Evolutionary conservation across 345 rosid genomes (phyloP), one percentile per base, ranked within the genome.

Genomic region (Mercurialis annua): DNA sequence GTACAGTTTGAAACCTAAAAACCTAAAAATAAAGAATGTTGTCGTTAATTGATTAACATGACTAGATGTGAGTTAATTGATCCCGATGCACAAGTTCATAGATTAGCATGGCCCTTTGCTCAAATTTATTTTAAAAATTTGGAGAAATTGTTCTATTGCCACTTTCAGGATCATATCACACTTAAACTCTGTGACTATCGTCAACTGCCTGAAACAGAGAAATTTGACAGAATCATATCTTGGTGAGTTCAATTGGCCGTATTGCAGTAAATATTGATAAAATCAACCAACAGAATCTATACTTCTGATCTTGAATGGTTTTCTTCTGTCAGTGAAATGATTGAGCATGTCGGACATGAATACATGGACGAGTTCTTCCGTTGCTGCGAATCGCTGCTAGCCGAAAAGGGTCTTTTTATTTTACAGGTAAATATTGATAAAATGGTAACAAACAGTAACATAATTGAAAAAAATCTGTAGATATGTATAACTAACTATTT

Each of bases 311-410:
- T 48, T 4, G 2, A 18, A 31, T 16, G 18, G 36, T 36, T 0
- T 3, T 34, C 40, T 34, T 59, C 58, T 44, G 71, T 33, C 84
- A 90, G 99, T 15, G 99, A 86, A 87, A 90, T 93, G 97, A 53
- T 93, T 47, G 98, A 90, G 82, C 85, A 85, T 12, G 97, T 93
- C 51, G 97, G 97, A 4, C 94, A 93, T 24, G 97, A 93, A 72
- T 93, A 71, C 75, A 86, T 93, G 92, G 98, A 89, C 59, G 88
- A 80, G 30, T 93, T 85, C 78, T 87, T 90, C 48, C 71, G 84
- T 59, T 82, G 83, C 48, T 83, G 90, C 2, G 97, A 90, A 62
- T 86, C 95, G 6, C 78, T 82, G 6, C 77, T 90, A 66, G 91
- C 90, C 23, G 82, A 89, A 44, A 76, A 90, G 8, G 98, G 97